Base-by-base conservation (phyloP, 768 basidiomycete species). In the Hydnum rufescens region DNA sequence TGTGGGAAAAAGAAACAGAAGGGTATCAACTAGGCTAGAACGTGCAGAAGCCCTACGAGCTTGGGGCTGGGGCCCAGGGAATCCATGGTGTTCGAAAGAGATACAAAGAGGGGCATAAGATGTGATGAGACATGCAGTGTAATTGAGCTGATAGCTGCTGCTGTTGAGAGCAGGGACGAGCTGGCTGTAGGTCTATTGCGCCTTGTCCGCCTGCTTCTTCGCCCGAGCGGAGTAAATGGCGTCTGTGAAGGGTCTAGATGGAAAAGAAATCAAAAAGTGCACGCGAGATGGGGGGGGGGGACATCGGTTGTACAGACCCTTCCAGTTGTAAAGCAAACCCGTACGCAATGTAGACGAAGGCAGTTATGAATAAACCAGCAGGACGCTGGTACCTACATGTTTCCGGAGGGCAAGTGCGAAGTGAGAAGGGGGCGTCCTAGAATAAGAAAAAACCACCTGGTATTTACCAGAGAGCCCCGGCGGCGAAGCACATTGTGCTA, bases 401-500 rank as follows among this genome's bases (percentile, higher is more conserved):
- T n/a, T n/a, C n/a, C n/a, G n/a, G n/a, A n/a, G n/a, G n/a, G n/a
- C n/a, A n/a, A n/a, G n/a, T n/a, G n/a, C n/a, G n/a, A n/a, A n/a
- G n/a, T n/a, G n/a, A 25, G 23, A 54, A 29, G 3, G 18, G 39
- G 49, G 13, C 55, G 22, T n/a, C 25, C 54, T 18, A 32, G 36
- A 46, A 29, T 50, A 22, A 30, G 32, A 4, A 19, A 23, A n/a
- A 32, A 3, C 30, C 13, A 34, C 16, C 34, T 49, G 51, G 4
- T 19, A 63, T 80, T 60, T 54, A 89, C 89, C 88, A 93, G 31
- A 99, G 70, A 0, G 93, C 82, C 1, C 76, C 78, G 22, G 79
- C 92, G 32, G 76, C 66, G 67, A 96, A 96, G 63, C 80, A 85
- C 69, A 99, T 68, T 3, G 89, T 90, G 61, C 82, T 88, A 4